A percentile compares a stretch with the other conserved stretches of the same genome.
These are phyloP conservation scores for Syzygium syzygioides DNA, from an alignment of 441 rosid species.

Conservation along the genomic window DNA sequence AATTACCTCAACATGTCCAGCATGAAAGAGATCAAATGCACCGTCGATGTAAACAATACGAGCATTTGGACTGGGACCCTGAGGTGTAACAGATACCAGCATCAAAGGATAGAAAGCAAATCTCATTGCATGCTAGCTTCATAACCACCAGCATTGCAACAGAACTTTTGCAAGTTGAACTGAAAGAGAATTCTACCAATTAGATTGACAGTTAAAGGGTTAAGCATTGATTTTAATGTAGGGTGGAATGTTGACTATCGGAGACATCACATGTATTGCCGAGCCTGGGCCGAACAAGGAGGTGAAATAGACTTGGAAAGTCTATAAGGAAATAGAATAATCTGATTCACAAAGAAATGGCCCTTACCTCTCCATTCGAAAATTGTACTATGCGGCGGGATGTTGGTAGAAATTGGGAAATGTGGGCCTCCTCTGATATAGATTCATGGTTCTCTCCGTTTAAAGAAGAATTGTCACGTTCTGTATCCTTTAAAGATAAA, in stretches of 20 bases:
- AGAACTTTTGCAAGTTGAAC: neutral
- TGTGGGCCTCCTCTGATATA: constrained; percentile 29
- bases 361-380: constrained; percentile 22
- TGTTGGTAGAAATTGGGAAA: constrained; percentile 65
- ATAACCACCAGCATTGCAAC: neutral
- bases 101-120: neutral
- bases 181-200: neutral
- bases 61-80: constrained; percentile 92
- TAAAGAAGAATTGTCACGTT: constrained; percentile 23
- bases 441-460: constrained; percentile 15
- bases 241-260: neutral
- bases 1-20: constrained; percentile 93
- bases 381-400: constrained; percentile 22
- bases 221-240: neutral
- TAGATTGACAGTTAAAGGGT: neutral
- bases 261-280: neutral
- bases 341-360: neutral
- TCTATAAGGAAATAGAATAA: neutral
- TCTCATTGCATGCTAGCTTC: neutral
- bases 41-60: constrained; percentile 74
- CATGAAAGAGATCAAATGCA: constrained; percentile 58
- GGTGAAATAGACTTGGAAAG: neutral
- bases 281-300: neutral
- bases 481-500: constrained; percentile 39
- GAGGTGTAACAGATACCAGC: constrained; percentile 2